A percentile compares a stretch with the other conserved stretches of the same genome.
phyloP scores from a whole-genome alignment of 768 basidiomycete genomes.

The Panaeolus cyanescens region DNA sequence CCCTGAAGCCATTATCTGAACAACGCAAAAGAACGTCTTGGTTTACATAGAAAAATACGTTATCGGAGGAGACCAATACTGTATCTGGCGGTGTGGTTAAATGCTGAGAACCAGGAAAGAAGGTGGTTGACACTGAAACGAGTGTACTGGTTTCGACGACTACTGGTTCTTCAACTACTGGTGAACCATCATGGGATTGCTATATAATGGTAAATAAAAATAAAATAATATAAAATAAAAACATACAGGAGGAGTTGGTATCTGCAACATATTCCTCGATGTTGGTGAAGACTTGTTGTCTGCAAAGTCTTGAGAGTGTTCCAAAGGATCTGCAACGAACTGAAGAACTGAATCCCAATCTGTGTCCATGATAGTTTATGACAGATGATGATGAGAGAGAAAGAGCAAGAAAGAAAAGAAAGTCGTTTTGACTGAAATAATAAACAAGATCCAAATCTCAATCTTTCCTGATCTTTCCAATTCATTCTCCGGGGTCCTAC shows the following conservation, averaged over 20 bases:
- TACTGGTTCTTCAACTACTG: conserved; percentile 33
- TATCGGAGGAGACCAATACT: conserved; percentile 69
- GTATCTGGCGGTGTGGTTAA: conserved; percentile 59
- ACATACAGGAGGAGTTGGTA: conserved; percentile 70
- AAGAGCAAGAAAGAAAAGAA: conserved; percentile 11
- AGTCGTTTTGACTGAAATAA: neutral
- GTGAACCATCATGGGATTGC: conserved; percentile 50
- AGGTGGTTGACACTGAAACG: conserved; percentile 83
- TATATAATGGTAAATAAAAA: conserved; percentile 18
- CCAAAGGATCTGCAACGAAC: conserved; percentile 53
- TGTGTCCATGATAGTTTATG: conserved; percentile 34
- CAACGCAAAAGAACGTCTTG: conserved; percentile 52
- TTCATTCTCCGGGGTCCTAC: neutral
- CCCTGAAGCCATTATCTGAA: conserved; percentile 67
- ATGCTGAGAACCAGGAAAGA: conserved; percentile 69
- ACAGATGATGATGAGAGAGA: too few relatives aligned
- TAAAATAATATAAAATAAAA: neutral
- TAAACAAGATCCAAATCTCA: neutral
- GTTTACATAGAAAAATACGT: conserved; percentile 86
- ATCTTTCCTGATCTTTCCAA: neutral
- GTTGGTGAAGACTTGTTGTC: conserved; percentile 10
- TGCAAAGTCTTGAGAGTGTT: conserved; percentile 23
- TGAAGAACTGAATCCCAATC: conserved; percentile 69
- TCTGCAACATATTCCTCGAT: conserved; percentile 32
- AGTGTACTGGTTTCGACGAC: conserved; percentile 36